phyloP scores from a whole-genome alignment of 345 rosid species.

The Hirschfeldia incana region DNA sequence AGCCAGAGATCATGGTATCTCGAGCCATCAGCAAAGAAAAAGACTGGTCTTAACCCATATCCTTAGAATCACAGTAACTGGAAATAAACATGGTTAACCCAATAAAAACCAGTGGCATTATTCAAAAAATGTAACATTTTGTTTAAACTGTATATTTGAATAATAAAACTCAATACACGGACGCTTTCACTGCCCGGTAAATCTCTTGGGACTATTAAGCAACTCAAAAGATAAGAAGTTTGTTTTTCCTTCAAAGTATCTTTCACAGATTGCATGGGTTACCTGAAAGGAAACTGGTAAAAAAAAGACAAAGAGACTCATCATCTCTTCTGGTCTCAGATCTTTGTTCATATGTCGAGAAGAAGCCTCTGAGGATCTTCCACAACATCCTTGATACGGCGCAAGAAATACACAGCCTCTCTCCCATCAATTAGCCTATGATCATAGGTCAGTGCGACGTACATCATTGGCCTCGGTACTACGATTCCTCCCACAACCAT shows the following conservation, averaged over 20 bases:
- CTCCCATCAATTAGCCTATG: conserved; percentile 90
- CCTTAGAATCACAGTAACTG: not conserved
- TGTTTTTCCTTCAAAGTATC: conserved; percentile 12
- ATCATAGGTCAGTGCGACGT: conserved; percentile 82
- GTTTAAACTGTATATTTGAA: conserved; percentile 25
- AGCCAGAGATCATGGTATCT: not conserved
- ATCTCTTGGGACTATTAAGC: conserved; percentile 27
- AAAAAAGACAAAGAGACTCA: conserved; percentile 1
- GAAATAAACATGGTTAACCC: conserved; percentile 38
- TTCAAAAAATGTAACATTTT: conserved; percentile 21
- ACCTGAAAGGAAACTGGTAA: conserved; percentile 34
- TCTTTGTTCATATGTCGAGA: conserved; percentile 52
- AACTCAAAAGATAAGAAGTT: conserved; percentile 9
- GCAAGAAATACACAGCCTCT: conserved; percentile 89
- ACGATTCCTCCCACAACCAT: conserved; percentile 79
- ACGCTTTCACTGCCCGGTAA: conserved; percentile 38
- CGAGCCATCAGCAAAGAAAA: not conserved
- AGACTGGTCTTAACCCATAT: not conserved
- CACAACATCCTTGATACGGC: conserved; percentile 83
- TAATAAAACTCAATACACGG: conserved; percentile 27
- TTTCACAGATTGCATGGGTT: conserved; percentile 14
- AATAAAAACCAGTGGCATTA: conserved; percentile 34
- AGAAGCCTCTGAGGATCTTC: conserved; percentile 90
- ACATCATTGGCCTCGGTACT: conserved; percentile 90
- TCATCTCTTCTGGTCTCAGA: not conserved